Evolutionary conservation across 371 early-diverging fungal genomes (phyloP).

Genomic region (Apophysomyces elegans): DNA sequence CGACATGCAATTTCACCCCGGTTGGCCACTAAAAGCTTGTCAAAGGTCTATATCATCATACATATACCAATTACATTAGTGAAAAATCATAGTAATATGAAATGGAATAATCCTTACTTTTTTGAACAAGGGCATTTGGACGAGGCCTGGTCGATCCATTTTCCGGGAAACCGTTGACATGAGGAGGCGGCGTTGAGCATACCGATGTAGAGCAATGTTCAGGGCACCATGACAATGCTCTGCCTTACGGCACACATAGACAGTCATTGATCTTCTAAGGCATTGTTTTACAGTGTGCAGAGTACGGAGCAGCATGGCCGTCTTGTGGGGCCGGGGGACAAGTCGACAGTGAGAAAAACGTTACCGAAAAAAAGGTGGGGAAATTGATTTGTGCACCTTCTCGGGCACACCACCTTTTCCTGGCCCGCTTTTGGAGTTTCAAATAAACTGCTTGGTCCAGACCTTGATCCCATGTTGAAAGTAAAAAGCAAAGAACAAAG

Average conservation of each 20-base stretch:
- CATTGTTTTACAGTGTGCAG: neutral
- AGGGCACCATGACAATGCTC: neutral
- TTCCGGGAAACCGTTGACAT: neutral
- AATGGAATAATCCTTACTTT: neutral
- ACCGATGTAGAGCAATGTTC: neutral
- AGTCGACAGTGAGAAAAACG: no score
- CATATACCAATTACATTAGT: neutral
- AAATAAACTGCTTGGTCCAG: no score
- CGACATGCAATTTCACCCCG: conserved; percentile 61
- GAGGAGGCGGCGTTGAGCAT: neutral
- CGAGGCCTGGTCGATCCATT: neutral
- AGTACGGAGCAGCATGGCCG: neutral
- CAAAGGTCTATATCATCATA: conserved; percentile 40
- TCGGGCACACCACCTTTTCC: no score
- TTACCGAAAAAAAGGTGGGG: no score
- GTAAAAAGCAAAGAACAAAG: no score
- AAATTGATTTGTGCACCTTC: no score
- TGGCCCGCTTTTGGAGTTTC: no score
- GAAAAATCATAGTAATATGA: no score
- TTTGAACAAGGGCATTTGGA: neutral
- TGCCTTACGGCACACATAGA: neutral
- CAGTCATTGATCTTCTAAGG: neutral
- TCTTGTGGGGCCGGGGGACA: neutral
- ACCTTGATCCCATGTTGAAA: no score
- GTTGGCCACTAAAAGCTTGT: conserved; percentile 60